Evolutionary conservation across 257 asterid species (phyloP).

Genomic region (Salvia rosmarinus): DNA sequence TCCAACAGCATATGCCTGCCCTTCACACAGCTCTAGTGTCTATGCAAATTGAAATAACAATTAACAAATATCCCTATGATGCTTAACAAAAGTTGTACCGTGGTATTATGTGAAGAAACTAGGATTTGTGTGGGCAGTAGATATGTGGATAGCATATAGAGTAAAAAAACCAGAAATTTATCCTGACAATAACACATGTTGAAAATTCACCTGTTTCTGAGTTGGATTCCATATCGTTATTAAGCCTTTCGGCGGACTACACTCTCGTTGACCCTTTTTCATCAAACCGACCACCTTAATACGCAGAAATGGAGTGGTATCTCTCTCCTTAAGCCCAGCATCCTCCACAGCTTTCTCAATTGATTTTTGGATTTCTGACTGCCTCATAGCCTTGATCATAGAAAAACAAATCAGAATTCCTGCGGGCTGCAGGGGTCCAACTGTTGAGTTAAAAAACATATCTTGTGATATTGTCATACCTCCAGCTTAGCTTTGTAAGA

Average conservation of each 20-base stretch:
- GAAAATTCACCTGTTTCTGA: conserved; percentile 68
- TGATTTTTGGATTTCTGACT: conserved; percentile 64
- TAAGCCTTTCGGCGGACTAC: conserved; percentile 58
- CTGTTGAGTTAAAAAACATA: conserved; percentile 26
- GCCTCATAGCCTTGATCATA: conserved; percentile 60
- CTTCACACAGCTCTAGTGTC: conserved; percentile 77
- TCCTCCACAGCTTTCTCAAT: conserved; percentile 75
- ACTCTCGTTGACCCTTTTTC: conserved; percentile 44
- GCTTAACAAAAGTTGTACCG: neutral
- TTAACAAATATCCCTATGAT: conserved; percentile 23
- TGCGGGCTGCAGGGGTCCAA: conserved; percentile 11
- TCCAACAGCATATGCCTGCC: conserved; percentile 76
- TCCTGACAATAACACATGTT: conserved; percentile 1
- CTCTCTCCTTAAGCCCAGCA: conserved; percentile 81
- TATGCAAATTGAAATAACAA: conserved; percentile 39
- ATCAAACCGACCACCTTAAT: conserved; percentile 84
- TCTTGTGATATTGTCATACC: conserved; percentile 56
- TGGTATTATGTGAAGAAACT: conserved; percentile 17
- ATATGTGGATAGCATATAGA: neutral
- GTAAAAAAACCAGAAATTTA: neutral
- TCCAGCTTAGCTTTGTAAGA: conserved; percentile 80
- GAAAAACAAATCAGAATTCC: conserved; percentile 29
- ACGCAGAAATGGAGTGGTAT: conserved; percentile 84
- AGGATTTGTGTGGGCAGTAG: neutral
- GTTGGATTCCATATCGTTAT: conserved; percentile 97